Conservation (phyloP, 139 green algal species). For the Chlamydomonas incerta region DNA sequence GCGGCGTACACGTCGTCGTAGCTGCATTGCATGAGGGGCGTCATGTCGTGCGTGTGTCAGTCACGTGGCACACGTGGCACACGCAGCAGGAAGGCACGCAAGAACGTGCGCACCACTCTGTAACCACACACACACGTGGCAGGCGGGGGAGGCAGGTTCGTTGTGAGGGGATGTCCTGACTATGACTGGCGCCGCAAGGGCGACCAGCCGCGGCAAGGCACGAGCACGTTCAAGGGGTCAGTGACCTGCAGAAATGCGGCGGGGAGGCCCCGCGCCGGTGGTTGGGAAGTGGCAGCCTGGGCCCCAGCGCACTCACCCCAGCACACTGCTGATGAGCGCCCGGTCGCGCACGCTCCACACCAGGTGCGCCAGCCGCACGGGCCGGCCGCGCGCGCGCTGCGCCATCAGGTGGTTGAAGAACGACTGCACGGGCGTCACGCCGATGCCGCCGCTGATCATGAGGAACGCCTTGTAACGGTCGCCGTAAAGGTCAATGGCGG, state of each 20-base stretch:
- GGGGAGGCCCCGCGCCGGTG: too few species aligned
- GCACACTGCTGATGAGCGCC: neutral
- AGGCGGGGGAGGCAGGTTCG: too few species aligned
- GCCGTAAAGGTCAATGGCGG: constrained; percentile 24
- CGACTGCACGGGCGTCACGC: constrained; percentile 5
- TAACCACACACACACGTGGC: too few species aligned
- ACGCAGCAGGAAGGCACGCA: too few species aligned
- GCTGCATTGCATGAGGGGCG: neutral
- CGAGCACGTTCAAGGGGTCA: too few species aligned
- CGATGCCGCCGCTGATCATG: constrained; percentile 21
- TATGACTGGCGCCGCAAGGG: too few species aligned
- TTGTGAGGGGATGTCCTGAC: too few species aligned
- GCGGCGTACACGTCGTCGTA: neutral
- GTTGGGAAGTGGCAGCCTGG: neutral
- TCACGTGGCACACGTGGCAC: too few species aligned
- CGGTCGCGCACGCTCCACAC: constrained; percentile 8
- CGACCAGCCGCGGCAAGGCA: too few species aligned
- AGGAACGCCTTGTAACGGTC: constrained; percentile 17
- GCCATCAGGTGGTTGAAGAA: constrained; percentile 10
- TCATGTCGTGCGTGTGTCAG: too few species aligned
- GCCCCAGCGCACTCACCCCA: neutral
- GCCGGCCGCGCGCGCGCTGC: neutral
- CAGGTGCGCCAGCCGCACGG: neutral
- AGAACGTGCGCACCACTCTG: too few species aligned
- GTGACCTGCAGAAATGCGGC: neutral